Conservation (phyloP, 2,329 filamentous ascomycete genomes). For the Juglanconis juglandina region DNA sequence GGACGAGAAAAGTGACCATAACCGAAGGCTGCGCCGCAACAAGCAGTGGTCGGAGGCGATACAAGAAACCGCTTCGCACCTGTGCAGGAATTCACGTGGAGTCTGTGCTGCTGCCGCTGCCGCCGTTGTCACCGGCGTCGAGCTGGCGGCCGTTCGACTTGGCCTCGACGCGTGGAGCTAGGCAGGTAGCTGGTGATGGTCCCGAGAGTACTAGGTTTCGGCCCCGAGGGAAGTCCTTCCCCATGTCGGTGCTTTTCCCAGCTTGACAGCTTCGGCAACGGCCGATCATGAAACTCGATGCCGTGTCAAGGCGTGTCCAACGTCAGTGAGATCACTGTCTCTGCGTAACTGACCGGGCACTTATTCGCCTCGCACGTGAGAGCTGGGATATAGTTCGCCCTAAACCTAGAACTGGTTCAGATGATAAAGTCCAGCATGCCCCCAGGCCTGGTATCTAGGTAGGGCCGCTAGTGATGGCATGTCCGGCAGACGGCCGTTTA, state of each 20-base stretch:
- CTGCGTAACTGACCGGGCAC: conserved; percentile 18
- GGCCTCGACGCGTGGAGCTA: conserved; percentile 5
- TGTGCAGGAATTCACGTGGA: background rate
- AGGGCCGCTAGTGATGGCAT: conserved; percentile 4
- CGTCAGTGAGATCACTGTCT: conserved; percentile 17
- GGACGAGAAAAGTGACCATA: conserved; percentile 6
- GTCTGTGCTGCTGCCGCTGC: conserved; percentile 1
- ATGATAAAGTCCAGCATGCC: conserved; percentile 12
- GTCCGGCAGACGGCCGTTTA: conserved; percentile 1
- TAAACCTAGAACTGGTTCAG: conserved; percentile 6
- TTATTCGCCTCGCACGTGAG: conserved; percentile 24
- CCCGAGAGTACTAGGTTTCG: conserved; percentile 22
- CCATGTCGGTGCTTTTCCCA: conserved; percentile 22
- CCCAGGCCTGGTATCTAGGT: background rate
- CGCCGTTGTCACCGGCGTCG: conserved; percentile 5
- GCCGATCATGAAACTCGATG: conserved; percentile 25
- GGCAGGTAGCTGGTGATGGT: conserved; percentile 10
- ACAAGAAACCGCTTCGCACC: background rate
- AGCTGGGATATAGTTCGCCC: conserved; percentile 10
- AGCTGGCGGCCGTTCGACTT: conserved; percentile 6
- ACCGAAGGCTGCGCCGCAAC: conserved; percentile 8
- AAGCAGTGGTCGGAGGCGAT: background rate
- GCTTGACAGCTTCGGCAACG: conserved; percentile 26
- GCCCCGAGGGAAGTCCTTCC: conserved; percentile 20
- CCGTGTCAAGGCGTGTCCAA: conserved; percentile 15